A percentile compares a stretch with the other conserved stretches of the same genome.
Conservation (phyloP, 768 basidiomycete species). For the Leucosporidium scottii region DNA sequence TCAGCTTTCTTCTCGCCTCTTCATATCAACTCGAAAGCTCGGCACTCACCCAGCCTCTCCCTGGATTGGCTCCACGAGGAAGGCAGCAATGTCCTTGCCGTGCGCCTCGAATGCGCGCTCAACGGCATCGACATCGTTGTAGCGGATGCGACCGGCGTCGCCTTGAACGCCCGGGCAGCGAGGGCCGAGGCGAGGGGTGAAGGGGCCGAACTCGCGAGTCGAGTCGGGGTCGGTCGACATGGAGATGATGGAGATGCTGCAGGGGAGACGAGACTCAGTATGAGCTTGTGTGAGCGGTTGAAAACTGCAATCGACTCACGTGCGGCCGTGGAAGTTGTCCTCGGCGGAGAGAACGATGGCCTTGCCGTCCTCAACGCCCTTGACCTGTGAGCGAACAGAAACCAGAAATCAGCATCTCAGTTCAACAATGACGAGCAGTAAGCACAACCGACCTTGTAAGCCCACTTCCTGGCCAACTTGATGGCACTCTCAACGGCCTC, state of each 20-base stretch:
- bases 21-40: neutral
- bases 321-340: conserved; percentile 95
- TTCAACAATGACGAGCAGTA: no score
- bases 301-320: no score
- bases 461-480: conserved; percentile 96
- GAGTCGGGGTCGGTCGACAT: conserved; percentile 94
- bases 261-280: neutral
- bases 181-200: conserved; percentile 76
- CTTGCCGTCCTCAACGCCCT: conserved; percentile 68
- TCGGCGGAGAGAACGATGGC: conserved; percentile 78
- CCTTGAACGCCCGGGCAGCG: conserved; percentile 52
- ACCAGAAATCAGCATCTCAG: neutral
- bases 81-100: conserved; percentile 78
- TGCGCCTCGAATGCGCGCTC: conserved; percentile 68
- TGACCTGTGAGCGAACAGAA: conserved; percentile 41
- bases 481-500: conserved; percentile 97
- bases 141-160: conserved; percentile 60
- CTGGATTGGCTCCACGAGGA: conserved; percentile 96
- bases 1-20: neutral
- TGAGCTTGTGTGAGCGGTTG: no score
- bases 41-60: conserved; percentile 86
- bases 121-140: conserved; percentile 75
- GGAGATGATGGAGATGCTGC: conserved; percentile 44
- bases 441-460: conserved; percentile 65
- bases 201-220: conserved; percentile 83